These are phyloP conservation scores for Ammopiptanthus mongolicus DNA, from an alignment of 306 rosid genomes.

Conservation along the genomic window DNA sequence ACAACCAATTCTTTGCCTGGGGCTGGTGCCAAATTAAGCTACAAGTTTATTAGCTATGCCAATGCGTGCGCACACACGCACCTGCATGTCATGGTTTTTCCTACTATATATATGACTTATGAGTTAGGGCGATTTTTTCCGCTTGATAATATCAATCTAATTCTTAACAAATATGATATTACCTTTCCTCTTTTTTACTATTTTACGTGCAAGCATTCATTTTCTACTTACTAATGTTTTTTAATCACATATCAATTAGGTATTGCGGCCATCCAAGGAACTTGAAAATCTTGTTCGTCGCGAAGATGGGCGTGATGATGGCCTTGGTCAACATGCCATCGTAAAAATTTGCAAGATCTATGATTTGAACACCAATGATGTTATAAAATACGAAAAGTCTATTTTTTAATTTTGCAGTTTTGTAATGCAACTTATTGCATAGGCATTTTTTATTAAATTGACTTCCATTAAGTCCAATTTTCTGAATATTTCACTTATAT, in stretches of 20 bases:
- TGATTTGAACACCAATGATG: conserved; percentile 56
- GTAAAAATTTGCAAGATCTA: conserved; percentile 58
- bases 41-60: neutral
- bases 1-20: neutral
- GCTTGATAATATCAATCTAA: neutral
- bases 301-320: conserved; percentile 24
- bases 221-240: neutral
- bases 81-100: neutral
- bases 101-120: neutral
- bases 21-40: neutral
- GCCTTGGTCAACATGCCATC: conserved; percentile 47
- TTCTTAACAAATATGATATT: neutral
- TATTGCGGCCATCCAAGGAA: conserved; percentile 57
- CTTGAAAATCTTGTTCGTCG: conserved; percentile 48
- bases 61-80: neutral
- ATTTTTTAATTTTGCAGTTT: conserved; percentile 13
- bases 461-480: neutral
- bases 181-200: neutral
- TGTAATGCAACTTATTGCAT: neutral
- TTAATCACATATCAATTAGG: conserved; percentile 28
- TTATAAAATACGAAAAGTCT: conserved; percentile 47
- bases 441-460: neutral
- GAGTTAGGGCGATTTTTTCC: neutral
- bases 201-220: neutral
- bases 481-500: neutral